phyloP scores from a whole-genome alignment of 768 basidiomycete species.

The Psilocybe subaeruginosa region DNA sequence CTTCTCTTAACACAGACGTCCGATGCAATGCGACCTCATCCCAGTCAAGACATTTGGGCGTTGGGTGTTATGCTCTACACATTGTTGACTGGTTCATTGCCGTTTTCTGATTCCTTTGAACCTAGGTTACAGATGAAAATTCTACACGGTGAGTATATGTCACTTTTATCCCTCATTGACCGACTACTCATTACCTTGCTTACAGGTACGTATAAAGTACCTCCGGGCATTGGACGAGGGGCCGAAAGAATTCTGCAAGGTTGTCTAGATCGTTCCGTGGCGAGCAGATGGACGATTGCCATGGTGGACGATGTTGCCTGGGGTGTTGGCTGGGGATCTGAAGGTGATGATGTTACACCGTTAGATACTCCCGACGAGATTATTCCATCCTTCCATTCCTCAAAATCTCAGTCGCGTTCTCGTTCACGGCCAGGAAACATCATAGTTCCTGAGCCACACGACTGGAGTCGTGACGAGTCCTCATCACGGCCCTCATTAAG shows the following conservation, averaged over 20 bases:
- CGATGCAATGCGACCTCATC: conserved; percentile 46
- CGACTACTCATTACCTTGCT: conserved; percentile 10
- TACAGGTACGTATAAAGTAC: conserved; percentile 66
- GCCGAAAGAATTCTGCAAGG: conserved; percentile 75
- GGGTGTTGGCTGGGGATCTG: conserved; percentile 73
- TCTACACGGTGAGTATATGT: conserved; percentile 60
- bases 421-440: conserved; percentile 26
- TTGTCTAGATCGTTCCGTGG: conserved; percentile 70
- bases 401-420: conserved; percentile 31
- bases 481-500: conserved; percentile 31
- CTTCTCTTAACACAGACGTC: conserved; percentile 65
- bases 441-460: conserved; percentile 15
- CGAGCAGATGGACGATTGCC: conserved; percentile 76
- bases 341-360: conserved; percentile 46
- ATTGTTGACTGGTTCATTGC: conserved; percentile 81
- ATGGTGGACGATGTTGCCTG: conserved; percentile 82
- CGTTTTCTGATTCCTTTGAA: conserved; percentile 89
- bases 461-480: conserved; percentile 32
- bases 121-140: conserved; percentile 93
- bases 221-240: conserved; percentile 56
- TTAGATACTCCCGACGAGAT: conserved; percentile 26
- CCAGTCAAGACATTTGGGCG: conserved; percentile 96
- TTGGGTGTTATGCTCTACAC: conserved; percentile 89
- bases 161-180: conserved; percentile 16
- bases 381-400: conserved; percentile 9